Base-by-base conservation (phyloP, 1,284 basidiomycete species). In the Leccinum insolens region DNA sequence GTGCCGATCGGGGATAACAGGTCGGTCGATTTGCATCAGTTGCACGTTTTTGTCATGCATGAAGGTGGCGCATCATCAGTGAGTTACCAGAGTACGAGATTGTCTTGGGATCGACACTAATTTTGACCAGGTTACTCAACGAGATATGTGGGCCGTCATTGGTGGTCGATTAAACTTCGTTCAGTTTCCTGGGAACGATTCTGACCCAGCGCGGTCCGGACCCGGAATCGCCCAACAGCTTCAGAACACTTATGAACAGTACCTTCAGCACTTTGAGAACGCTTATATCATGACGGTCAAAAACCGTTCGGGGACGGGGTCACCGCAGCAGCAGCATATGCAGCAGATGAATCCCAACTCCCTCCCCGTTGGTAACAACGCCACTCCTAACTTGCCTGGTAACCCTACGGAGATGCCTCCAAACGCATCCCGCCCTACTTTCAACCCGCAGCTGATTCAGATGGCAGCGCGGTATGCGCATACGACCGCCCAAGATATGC, bases 161-260 rank as follows among this genome's bases (percentile, higher is more conserved):
- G 91, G 86, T 12, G 90, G 83, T 14, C 84, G 83, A 49, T 80
- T 93, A 75, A 88, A 88, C 7, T 88, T 89, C 71, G 82, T 88
- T 3, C 82, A 87, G 63, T 88, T 91, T 69, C 86, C 86, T 3
- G 88, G 82, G 3, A 85, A 77, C 11, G 85, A 85, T 3, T 74
- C 79, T 2, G 86, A 89, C 68, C 88, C 89, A 9, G 80, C 85
- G 3, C 86, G 84, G 69, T 84, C 84, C 17, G 87, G 86, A 3
- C 89, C 89, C 5, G 86, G 75, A 15, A 81, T 86, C 44, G 91
- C 89, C 0, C 83, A 85, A 60, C 86, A 86, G 17, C 78, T 93
- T 8, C 82, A 84, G 2, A 82, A 86, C 66, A 79, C 88, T 34
- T 93, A 93, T 77, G 84, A 84, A 65, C 82, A 85, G 52, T 88